phyloP scores from a whole-genome alignment of 2,329 filamentous ascomycete genomes.

The Aspergillus awamori region DNA sequence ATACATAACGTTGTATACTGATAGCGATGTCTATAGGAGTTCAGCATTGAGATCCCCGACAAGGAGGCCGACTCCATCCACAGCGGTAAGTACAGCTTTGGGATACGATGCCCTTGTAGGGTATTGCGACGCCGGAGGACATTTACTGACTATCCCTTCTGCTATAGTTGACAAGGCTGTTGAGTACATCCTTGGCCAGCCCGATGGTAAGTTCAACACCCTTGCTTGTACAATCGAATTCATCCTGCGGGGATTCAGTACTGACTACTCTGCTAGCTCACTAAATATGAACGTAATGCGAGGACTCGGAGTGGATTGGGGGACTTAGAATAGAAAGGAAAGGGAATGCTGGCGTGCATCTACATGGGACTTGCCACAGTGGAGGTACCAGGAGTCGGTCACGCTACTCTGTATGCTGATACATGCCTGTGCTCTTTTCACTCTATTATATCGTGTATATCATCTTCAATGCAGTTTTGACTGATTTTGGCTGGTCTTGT shows the following conservation, averaged over 20 bases:
- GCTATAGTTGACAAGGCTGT: slow-evolving; percentile 84
- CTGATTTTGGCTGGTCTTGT: slow-evolving; percentile 9
- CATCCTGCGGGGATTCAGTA: neutral
- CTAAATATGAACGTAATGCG: slow-evolving; percentile 38
- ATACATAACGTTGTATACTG: slow-evolving; percentile 15
- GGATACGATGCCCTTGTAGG: neutral
- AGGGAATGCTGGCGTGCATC: slow-evolving; percentile 34
- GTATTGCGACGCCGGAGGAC: neutral
- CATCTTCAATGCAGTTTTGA: slow-evolving; percentile 44
- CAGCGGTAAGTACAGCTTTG: slow-evolving; percentile 68
- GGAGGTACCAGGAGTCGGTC: slow-evolving; percentile 31
- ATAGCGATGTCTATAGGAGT: slow-evolving; percentile 56
- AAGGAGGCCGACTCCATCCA: slow-evolving; percentile 94
- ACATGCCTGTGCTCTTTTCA: slow-evolving; percentile 40
- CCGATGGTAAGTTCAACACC: slow-evolving; percentile 71
- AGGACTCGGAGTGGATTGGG: slow-evolving; percentile 28
- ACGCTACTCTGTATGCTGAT: slow-evolving; percentile 42
- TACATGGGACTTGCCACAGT: slow-evolving; percentile 29
- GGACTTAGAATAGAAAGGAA: slow-evolving; percentile 40
- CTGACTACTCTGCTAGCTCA: slow-evolving; percentile 36
- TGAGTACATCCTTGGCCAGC: slow-evolving; percentile 89
- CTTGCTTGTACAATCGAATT: neutral
- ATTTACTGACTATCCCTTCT: slow-evolving; percentile 22
- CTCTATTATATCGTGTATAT: slow-evolving; percentile 48
- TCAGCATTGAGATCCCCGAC: slow-evolving; percentile 96